Evolutionary conservation across 345 rosid genomes (phyloP), one percentile per base, ranked within the genome.

Genomic region (Eucalyptus leucophloia): DNA sequence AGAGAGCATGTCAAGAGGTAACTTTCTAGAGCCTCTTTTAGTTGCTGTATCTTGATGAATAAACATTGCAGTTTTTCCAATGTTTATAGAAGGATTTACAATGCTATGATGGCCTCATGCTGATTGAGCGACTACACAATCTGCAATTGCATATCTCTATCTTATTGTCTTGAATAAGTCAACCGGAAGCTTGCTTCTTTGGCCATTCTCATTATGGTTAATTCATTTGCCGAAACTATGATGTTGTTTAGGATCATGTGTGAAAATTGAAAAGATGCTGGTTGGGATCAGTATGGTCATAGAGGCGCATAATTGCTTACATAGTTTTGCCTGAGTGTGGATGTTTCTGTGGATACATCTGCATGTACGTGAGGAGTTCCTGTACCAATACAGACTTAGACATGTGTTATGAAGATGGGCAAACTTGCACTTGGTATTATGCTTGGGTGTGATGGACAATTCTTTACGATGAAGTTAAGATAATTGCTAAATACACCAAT

Each of bases 1-100:
- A 91, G 67, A 72, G 50, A 88, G 32, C 91, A 50, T 88, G 91
- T 90, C 90, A 93, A 80, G 93, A 92, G 96, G 98, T 94, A 88
- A 92, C 91, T 88, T 53, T 80, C 12, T 32, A 16, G 77, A 72
- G 47, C 85, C 47, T 50, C 58, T 86, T 86, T 37, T 37, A 86
- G 23, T 49, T 49, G 17, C 62, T 8, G 32, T 54, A 62, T 62
- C 82, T 62, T 62, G 82, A 47, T 62, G 77, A 87, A 21, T 77
- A 65, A 6, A 77, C 13, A 2, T 26, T 37, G 47, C 83, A 21
- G 9, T 40, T 77, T 40, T 40, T 77, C 47, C 45, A 77, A 77
- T 77, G 85, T 37, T 77, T 77, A 77, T 77, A 3, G 1, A 21
- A 40, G 85, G 44, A 21, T 23, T 40, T 7, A 37, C 47, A 77